Percentiles rank a stretch among this genome's conserved stretches.
phyloP scores from a whole-genome alignment of 306 rosid species.

The Aeschynomene evenia region DNA sequence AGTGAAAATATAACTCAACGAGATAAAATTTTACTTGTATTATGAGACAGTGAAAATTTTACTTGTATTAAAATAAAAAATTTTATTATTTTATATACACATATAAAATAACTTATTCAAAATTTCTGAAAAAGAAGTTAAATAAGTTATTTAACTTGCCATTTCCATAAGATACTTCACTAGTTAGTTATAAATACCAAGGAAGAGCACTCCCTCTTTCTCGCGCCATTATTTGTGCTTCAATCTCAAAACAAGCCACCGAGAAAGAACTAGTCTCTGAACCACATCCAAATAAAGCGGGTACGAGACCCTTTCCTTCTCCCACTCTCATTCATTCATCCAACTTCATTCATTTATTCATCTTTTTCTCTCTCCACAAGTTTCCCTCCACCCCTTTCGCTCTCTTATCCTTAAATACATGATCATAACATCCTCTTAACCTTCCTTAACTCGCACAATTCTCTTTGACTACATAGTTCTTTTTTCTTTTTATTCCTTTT shows the following conservation, averaged over 20 bases:
- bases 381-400: too few relatives aligned
- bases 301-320: constrained; percentile 23
- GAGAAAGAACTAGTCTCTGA: constrained; percentile 38
- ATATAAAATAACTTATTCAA: too few relatives aligned
- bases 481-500: neutral
- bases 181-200: constrained; percentile 35
- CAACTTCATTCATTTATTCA: neutral
- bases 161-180: too few relatives aligned
- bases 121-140: too few relatives aligned
- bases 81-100: too few relatives aligned
- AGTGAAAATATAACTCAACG: too few relatives aligned
- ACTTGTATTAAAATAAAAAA: too few relatives aligned
- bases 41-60: too few relatives aligned
- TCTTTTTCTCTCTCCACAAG: too few relatives aligned
- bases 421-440: neutral
- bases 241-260: neutral
- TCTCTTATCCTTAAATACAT: neutral
- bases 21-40: too few relatives aligned
- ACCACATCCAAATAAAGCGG: constrained; percentile 13
- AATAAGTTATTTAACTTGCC: too few relatives aligned
- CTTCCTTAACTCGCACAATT: neutral
- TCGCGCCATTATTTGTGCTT: constrained; percentile 31
- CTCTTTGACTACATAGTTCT: neutral
- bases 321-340: constrained; percentile 37
- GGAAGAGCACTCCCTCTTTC: neutral